These are phyloP conservation scores for Naegleria gruberi DNA, from an alignment of 208 protist genomes.

Conservation along the genomic window DNA sequence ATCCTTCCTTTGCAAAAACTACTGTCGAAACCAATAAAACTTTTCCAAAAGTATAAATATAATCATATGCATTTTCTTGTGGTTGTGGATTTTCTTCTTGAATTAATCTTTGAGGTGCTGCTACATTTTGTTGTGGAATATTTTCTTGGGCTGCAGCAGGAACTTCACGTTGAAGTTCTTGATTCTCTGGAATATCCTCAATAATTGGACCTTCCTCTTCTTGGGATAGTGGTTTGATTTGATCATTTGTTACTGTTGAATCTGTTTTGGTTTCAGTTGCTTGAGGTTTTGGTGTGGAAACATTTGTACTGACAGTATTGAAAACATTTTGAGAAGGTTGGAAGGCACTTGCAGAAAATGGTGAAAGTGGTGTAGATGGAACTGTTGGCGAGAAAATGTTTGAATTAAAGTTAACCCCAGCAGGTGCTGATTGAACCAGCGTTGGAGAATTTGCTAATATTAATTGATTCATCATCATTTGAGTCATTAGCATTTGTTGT, in stretches of 20 bases:
- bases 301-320: too few species aligned
- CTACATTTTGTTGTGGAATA: too few species aligned
- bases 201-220: too few species aligned
- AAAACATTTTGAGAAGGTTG: neutral
- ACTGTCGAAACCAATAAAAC: neutral
- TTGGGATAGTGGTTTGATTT: neutral
- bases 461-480: constrained; percentile 4
- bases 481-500: neutral
- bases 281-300: neutral
- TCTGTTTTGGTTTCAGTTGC: neutral
- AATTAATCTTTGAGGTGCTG: neutral
- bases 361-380: neutral
- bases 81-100: neutral
- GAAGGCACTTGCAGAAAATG: neutral
- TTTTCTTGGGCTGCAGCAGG: neutral
- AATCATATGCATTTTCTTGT: neutral
- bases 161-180: neutral
- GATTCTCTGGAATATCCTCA: neutral
- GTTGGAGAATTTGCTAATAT: neutral
- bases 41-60: neutral
- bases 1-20: neutral
- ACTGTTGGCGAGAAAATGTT: neutral
- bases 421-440: neutral
- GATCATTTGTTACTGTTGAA: neutral
- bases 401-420: neutral